Evolutionary conservation across 176 grass and related monocot species (phyloP).

Genomic region (Pontederia crassipes): DNA sequence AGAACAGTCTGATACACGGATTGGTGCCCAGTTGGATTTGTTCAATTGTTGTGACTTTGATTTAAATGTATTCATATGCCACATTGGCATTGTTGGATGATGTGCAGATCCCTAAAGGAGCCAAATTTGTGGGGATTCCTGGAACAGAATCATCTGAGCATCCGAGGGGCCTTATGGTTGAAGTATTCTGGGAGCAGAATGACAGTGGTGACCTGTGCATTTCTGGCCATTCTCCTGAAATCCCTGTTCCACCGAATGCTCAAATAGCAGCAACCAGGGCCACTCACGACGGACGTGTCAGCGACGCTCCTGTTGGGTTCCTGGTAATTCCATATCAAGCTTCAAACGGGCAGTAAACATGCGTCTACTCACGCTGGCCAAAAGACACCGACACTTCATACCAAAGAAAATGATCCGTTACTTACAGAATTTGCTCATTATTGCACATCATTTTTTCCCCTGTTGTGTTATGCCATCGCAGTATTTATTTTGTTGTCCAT

Average conservation of each 20-base stretch:
- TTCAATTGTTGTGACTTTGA: too few species aligned
- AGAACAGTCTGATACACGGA: too few species aligned
- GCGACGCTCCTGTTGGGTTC: constrained; percentile 33
- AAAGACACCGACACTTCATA: too few species aligned
- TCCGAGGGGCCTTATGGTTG: constrained; percentile 85
- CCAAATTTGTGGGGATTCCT: constrained; percentile 75
- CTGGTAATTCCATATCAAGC: constrained; percentile 52
- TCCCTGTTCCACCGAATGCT: constrained; percentile 40
- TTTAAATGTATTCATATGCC: not conserved
- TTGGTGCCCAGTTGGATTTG: too few species aligned
- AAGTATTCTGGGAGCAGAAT: constrained; percentile 92
- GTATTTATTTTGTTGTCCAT: too few species aligned
- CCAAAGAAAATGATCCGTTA: too few species aligned
- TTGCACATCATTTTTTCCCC: too few species aligned
- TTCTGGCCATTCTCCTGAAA: constrained; percentile 60
- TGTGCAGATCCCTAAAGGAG: constrained; percentile 80
- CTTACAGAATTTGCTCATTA: too few species aligned
- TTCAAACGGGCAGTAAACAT: constrained; percentile 3
- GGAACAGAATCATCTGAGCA: constrained; percentile 68
- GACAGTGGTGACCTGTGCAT: constrained; percentile 73
- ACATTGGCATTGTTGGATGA: not conserved
- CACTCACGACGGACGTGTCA: constrained; percentile 28
- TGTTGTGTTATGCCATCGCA: too few species aligned
- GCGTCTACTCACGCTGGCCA: too few species aligned
- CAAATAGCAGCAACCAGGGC: constrained; percentile 32